Conservation (phyloP, 805 yeast genomes). For the Diddensiella caesifluorescens region DNA sequence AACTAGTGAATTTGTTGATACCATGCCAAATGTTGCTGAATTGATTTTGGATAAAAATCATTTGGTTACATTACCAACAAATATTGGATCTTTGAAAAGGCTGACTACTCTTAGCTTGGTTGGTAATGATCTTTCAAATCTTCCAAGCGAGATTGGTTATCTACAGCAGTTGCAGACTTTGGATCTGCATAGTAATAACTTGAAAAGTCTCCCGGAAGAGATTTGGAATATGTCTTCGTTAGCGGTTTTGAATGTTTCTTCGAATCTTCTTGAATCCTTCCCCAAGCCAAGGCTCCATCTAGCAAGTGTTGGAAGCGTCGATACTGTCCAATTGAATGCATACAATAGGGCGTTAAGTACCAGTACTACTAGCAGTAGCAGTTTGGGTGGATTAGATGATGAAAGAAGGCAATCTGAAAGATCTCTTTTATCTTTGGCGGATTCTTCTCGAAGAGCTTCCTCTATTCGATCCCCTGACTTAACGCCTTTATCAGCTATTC, state of each 20-base stretch:
- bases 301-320: constrained; percentile 22
- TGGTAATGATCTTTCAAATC: constrained; percentile 63
- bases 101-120: constrained; percentile 64
- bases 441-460: too few species aligned
- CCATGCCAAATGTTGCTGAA: constrained; percentile 62
- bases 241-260: constrained; percentile 60
- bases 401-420: constrained; percentile 15
- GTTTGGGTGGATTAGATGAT: neutral
- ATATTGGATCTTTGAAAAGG: constrained; percentile 52
- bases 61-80: constrained; percentile 67
- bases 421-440: too few species aligned
- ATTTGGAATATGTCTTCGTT: constrained; percentile 60
- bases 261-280: constrained; percentile 59
- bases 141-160: constrained; percentile 63
- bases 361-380: neutral
- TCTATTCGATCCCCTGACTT: constrained; percentile 2
- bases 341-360: neutral
- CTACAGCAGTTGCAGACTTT: constrained; percentile 56
- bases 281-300: constrained; percentile 38
- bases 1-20: constrained; percentile 55
- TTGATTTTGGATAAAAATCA: constrained; percentile 77
- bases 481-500: neutral
- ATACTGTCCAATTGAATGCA: constrained; percentile 1
- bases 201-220: constrained; percentile 61
- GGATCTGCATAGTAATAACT: constrained; percentile 80